Base-by-base conservation (phyloP, 148 eudicot species). In the Rhododendron henanense region DNA sequence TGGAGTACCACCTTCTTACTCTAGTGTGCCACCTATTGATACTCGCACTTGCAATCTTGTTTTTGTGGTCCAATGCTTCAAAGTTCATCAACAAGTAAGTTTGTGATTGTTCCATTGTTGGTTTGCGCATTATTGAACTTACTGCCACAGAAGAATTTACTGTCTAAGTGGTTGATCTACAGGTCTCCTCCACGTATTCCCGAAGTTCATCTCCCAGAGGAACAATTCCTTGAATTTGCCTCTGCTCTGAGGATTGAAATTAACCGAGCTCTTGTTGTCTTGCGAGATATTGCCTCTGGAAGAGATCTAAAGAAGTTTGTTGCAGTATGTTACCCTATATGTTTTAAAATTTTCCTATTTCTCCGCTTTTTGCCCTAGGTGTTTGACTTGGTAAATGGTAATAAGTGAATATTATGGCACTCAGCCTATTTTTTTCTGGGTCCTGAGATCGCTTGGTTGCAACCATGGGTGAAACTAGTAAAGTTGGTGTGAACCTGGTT, bases 61-160 rank as follows among this genome's bases (percentile, higher is more conserved):
- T 96, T 88, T 71, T 96, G 78, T 96, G 97, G 98, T 90, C 99
- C 76, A 96, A 90, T 89, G 98, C 90, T 41, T 83, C 93, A 83
- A 86, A 85, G 44, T 92, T 96, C 81, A 91, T 96, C 53, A 89
- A 88, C 84, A 92, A 90, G 93, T 92, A 59, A 81, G 91, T 31
- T 86, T 81, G 28, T 75, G 59, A 25, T 57, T 25, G 5, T 5
- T 69, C 18, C 41, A 53, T 59, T 73, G 47, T 51, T 86, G 48
- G n/a, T 35, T 86, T 39, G n/a, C 25, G 10, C 3, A 5, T 44
- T n/a, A 13, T 23, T 50, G 55, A 44, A 80, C 19, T 48, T 51
- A 15, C 19, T 51, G 61, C 63, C 18, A 50, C 2, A 7, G 33
- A n/a, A 25, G 65, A 80, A 3, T 55, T 35, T 57, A 0, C 41